These are phyloP conservation scores for Metschnikowia drakensbergensis DNA, from an alignment of 805 yeast species.

Conservation along the genomic window DNA sequence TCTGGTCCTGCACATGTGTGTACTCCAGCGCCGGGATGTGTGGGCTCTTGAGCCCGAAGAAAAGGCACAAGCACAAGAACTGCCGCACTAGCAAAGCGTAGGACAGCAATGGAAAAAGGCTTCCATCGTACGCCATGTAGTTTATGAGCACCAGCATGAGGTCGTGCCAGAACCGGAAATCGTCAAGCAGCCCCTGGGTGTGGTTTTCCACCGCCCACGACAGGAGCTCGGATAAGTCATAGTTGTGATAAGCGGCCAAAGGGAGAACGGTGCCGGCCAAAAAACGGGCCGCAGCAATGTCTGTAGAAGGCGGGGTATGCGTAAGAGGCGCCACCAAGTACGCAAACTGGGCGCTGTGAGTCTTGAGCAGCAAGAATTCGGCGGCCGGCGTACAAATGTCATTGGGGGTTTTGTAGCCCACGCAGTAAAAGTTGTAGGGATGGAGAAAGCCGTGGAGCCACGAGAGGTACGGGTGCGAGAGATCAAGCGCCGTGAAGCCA, in stretches of 20 bases:
- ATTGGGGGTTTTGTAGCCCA: constrained; percentile 19
- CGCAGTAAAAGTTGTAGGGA: constrained; percentile 31
- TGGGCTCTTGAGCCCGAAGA: constrained; percentile 14
- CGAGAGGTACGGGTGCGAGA: constrained; percentile 16
- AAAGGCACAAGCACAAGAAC: constrained; percentile 9
- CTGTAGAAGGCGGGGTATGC: constrained; percentile 9
- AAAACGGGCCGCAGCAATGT: constrained; percentile 15
- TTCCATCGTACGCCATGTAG: constrained; percentile 3
- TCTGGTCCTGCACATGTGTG: constrained; percentile 26
- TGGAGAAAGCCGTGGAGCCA: constrained; percentile 29
- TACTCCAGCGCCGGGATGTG: constrained; percentile 25
- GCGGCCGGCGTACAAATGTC: constrained; percentile 3
- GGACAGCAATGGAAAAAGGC: background rate
- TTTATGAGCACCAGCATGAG: constrained; percentile 6
- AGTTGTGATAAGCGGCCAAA: constrained; percentile 16
- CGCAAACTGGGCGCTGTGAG: constrained; percentile 19
- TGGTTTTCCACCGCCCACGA: constrained; percentile 21
- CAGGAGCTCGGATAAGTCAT: constrained; percentile 25
- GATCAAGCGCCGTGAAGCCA: constrained; percentile 16
- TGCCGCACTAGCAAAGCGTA: constrained; percentile 4
- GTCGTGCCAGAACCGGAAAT: constrained; percentile 15
- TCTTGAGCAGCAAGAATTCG: constrained; percentile 13
- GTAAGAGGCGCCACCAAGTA: constrained; percentile 24
- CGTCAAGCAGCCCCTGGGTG: constrained; percentile 1
- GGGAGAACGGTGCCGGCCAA: constrained; percentile 28